phyloP scores from a whole-genome alignment of 208 protist genomes.

The Leishmania guyanensis region DNA sequence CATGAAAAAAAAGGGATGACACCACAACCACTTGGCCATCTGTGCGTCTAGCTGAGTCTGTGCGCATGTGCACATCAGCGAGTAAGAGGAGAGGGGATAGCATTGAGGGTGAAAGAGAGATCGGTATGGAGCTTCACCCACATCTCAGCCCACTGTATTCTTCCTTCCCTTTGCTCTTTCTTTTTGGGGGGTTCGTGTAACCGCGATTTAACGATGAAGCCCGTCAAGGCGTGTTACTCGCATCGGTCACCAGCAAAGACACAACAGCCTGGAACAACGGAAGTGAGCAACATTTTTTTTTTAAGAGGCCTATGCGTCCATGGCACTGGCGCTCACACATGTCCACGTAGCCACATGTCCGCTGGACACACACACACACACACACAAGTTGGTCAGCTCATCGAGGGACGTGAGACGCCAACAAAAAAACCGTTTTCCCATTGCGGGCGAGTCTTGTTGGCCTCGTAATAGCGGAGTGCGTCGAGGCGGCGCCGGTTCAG shows the following conservation, averaged over 20 bases:
- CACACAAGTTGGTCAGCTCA: conserved; percentile 11
- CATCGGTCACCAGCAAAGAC: not conserved
- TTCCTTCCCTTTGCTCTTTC: not conserved
- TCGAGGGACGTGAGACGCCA: conserved; percentile 43
- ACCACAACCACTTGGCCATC: not conserved
- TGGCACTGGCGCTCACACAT: not conserved
- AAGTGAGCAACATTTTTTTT: not conserved
- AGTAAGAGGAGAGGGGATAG: not conserved
- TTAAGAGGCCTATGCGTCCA: not conserved
- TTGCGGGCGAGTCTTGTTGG: conserved; percentile 79
- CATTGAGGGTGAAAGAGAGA: not conserved
- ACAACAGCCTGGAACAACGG: no score
- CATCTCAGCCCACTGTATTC: not conserved
- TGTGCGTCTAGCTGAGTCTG: not conserved
- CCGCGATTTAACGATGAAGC: not conserved
- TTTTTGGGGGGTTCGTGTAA: not conserved
- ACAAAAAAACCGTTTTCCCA: conserved; percentile 86
- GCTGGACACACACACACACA: not conserved
- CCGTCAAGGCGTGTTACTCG: not conserved
- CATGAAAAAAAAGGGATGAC: no score
- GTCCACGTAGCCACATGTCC: not conserved
- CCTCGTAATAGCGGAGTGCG: conserved; percentile 78
- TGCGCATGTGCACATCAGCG: not conserved
- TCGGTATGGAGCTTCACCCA: not conserved
- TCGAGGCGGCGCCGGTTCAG: conserved; percentile 66